These are phyloP conservation scores for Dillenia suffruticosa DNA, from an alignment of 164 flowering plant species.

Conservation along the genomic window DNA sequence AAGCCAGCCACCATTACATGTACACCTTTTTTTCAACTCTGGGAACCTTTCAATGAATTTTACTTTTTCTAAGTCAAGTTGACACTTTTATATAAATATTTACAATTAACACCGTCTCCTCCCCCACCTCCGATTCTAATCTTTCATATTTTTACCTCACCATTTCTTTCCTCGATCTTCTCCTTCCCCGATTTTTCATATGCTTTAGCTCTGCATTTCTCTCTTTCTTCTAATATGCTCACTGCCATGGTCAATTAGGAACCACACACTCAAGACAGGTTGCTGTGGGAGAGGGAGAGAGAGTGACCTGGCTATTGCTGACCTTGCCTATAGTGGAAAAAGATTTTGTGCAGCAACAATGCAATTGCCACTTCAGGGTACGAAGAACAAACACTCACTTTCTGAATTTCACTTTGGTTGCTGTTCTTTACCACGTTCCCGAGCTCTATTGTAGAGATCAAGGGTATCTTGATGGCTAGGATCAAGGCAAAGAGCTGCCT, in stretches of 20 bases:
- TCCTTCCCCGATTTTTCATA: too few relatives aligned
- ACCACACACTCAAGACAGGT: conserved; percentile 5
- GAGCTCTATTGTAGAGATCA: conserved; percentile 49
- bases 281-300: not conserved
- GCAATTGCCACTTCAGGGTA: conserved; percentile 10
- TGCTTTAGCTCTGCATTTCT: not conserved
- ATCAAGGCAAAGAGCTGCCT: conserved; percentile 89
- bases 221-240: not conserved
- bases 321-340: conserved; percentile 1
- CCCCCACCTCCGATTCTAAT: too few relatives aligned
- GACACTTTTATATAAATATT: too few relatives aligned
- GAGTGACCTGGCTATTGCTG: conserved; percentile 4
- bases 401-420: conserved; percentile 11
- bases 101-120: too few relatives aligned
- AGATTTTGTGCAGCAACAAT: conserved; percentile 6
- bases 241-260: conserved; percentile 7
- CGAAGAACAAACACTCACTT: not conserved
- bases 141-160: too few relatives aligned
- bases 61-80: too few relatives aligned
- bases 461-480: conserved; percentile 58
- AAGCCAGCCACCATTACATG: conserved; percentile 6
- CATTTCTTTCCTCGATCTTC: too few relatives aligned
- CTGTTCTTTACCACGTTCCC: conserved; percentile 25
- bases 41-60: too few relatives aligned
- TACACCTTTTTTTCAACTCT: conserved; percentile 10